phyloP scores from a whole-genome alignment of 1,139 yeast species.

The Entelexis sorbosivorans region DNA sequence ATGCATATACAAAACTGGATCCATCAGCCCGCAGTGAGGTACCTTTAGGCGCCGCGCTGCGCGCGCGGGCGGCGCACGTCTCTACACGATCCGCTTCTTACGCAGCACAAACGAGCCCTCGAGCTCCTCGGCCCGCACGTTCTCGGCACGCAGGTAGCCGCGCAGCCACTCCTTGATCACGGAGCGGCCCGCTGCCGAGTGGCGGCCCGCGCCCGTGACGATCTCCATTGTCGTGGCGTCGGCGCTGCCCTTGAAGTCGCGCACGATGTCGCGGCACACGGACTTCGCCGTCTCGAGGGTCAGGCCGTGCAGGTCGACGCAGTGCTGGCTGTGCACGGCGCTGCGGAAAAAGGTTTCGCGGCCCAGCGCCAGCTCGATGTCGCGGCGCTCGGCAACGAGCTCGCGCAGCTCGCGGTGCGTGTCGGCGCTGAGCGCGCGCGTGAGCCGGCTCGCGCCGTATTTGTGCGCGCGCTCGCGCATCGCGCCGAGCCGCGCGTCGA shows the following conservation, averaged over 20 bases:
- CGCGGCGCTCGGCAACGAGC: constrained; percentile 2
- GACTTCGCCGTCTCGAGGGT: constrained; percentile 15
- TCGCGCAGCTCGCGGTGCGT: neutral
- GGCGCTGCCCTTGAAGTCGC: neutral
- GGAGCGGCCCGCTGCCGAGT: constrained; percentile 13
- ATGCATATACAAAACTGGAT: no score
- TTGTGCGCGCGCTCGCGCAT: neutral
- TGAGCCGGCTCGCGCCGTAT: neutral
- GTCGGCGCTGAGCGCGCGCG: neutral
- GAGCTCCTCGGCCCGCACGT: constrained; percentile 8
- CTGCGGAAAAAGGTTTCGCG: neutral
- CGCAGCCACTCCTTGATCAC: constrained; percentile 19
- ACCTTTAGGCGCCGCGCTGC: no score
- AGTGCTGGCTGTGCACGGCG: neutral
- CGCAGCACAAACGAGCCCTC: constrained; percentile 17
- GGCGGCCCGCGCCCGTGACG: constrained; percentile 20
- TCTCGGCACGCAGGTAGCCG: constrained; percentile 4
- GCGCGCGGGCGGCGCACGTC: no score
- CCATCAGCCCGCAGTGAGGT: no score
- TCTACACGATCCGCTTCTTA: neutral
- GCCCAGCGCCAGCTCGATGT: constrained; percentile 11
- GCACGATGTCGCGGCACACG: constrained; percentile 6
- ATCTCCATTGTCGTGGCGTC: constrained; percentile 7
- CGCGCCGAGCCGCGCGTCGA: neutral
- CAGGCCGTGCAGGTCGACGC: constrained; percentile 18